phyloP scores from a whole-genome alignment of 2,329 filamentous ascomycete species.

The Phialophora chinensis region DNA sequence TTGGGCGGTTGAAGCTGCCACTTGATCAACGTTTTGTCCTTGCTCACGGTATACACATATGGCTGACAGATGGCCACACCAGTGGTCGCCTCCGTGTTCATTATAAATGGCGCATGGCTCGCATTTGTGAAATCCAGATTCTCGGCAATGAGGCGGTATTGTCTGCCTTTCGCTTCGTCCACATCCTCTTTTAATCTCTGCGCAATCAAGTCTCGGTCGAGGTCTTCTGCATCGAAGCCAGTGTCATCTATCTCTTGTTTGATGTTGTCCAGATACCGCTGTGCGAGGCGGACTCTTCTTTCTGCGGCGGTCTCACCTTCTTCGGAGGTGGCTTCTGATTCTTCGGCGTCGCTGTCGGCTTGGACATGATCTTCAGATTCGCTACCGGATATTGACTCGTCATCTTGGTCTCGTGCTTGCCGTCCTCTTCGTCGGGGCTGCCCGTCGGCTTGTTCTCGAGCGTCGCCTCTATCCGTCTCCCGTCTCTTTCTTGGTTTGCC shows the following conservation, averaged over 20 bases:
- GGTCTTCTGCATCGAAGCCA: conserved; percentile 91
- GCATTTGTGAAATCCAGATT: conserved; percentile 73
- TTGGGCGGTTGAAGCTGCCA: conserved; percentile 74
- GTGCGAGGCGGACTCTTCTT: conserved; percentile 81
- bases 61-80: conserved; percentile 79
- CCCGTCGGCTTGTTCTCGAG: conserved; percentile 49
- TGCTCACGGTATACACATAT: conserved; percentile 85
- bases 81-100: conserved; percentile 78
- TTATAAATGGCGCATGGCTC: conserved; percentile 74
- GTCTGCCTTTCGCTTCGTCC: conserved; percentile 84
- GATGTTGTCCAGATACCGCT: conserved; percentile 91
- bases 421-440: conserved; percentile 43
- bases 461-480: conserved; percentile 50
- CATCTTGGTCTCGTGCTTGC: conserved; percentile 53
- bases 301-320: conserved; percentile 85
- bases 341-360: conserved; percentile 63
- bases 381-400: conserved; percentile 87
- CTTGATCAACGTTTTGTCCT: conserved; percentile 83
- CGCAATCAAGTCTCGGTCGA: conserved; percentile 90
- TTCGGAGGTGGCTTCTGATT: conserved; percentile 61
- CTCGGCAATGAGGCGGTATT: conserved; percentile 80
- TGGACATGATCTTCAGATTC: conserved; percentile 72
- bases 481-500: conserved; percentile 54
- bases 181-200: conserved; percentile 90
- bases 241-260: conserved; percentile 79